phyloP scores from a whole-genome alignment of 1,139 yeast species.

The Suhomyces bribrorum region DNA sequence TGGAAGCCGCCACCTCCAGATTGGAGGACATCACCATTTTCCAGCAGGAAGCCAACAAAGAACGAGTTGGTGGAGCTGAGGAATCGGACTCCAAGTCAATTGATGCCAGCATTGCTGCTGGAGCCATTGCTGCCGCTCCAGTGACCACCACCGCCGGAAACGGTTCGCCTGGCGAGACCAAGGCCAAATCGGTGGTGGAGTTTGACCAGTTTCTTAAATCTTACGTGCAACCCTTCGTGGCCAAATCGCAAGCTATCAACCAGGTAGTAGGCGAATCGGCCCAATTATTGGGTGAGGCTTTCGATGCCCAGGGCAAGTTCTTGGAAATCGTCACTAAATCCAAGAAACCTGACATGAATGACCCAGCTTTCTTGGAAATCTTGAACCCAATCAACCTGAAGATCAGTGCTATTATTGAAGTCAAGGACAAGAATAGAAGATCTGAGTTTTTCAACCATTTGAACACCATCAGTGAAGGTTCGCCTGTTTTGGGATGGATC shows the following conservation, averaged over 20 bases:
- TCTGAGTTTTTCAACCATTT: slow-evolving; percentile 68
- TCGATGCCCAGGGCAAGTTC: slow-evolving; percentile 57
- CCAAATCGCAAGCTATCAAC: slow-evolving; percentile 60
- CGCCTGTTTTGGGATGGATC: slow-evolving; percentile 91
- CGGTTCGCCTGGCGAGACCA: slow-evolving; percentile 5
- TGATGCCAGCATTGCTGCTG: slow-evolving; percentile 13
- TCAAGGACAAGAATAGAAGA: slow-evolving; percentile 75
- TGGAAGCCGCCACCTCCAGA: slow-evolving; percentile 92
- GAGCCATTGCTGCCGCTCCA: slow-evolving; percentile 8
- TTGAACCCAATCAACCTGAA: slow-evolving; percentile 67
- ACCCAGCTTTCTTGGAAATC: slow-evolving; percentile 56
- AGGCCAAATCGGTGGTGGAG: slow-evolving; percentile 48
- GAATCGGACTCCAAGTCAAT: slow-evolving; percentile 6
- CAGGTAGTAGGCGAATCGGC: slow-evolving; percentile 64
- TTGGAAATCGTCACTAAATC: slow-evolving; percentile 61
- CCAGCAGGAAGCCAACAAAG: slow-evolving; percentile 55
- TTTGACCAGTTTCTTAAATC: slow-evolving; percentile 58
- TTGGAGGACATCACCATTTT: slow-evolving; percentile 84
- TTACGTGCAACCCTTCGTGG: slow-evolving; percentile 60
- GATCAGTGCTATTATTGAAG: slow-evolving; percentile 56
- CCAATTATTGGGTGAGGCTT: slow-evolving; percentile 56
- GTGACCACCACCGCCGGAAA: slow-evolving; percentile 18
- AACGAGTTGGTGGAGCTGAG: not conserved
- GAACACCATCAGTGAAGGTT: slow-evolving; percentile 84
- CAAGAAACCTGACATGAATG: slow-evolving; percentile 61